Base-by-base conservation (phyloP, 768 basidiomycete species). In the Suillus cothurnatus region DNA sequence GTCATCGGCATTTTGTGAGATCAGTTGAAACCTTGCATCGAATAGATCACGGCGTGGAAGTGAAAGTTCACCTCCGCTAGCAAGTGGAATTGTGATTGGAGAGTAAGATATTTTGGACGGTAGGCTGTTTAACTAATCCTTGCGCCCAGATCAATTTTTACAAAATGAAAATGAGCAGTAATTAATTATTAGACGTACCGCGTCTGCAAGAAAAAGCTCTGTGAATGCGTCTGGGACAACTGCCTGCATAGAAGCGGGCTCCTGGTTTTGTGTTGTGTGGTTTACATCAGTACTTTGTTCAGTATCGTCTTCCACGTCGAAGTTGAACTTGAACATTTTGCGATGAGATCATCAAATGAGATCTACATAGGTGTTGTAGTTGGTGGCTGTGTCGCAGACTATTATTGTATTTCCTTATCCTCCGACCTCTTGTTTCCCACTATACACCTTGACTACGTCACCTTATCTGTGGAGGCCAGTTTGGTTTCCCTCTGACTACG, bases 1-100 rank as follows among this genome's bases (percentile, higher is more conserved):
- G 31, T 74, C 77, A 23, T 71, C 78, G 7, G 76, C 77, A 36
- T 75, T 78, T 64, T 88, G 85, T 3, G 90, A 84, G 50, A 95
- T 92, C 32, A 97, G 79, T 74, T 99, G 96, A 75, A 97, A 97
- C n/a, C 95, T 87, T 0, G 93, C 96, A 76, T 99, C 97, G 72
- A 94, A 98, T 6, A 99, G 81, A 77, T 99, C 97, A 64, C 97
- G 84, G 17, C 95, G 88, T 4, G 87, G 79, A 32, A 99, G 79
- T 15, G 69, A 69, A 2, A 83, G 64, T 21, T 64, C 71, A 4
- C 71, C 63, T 17, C 72, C 76, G 26, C 76, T 77, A 0, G 76
- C 68, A 6, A 85, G 76, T 2, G 87, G 84, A 5, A 91, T 76
- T 4, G 76, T 71, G 17, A 95, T 69, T 3, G 92, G 88, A 0